Evolutionary conservation across 305 asterid genomes (phyloP), one percentile per base, ranked within the genome.

Genomic region (Rubia tinctorum): DNA sequence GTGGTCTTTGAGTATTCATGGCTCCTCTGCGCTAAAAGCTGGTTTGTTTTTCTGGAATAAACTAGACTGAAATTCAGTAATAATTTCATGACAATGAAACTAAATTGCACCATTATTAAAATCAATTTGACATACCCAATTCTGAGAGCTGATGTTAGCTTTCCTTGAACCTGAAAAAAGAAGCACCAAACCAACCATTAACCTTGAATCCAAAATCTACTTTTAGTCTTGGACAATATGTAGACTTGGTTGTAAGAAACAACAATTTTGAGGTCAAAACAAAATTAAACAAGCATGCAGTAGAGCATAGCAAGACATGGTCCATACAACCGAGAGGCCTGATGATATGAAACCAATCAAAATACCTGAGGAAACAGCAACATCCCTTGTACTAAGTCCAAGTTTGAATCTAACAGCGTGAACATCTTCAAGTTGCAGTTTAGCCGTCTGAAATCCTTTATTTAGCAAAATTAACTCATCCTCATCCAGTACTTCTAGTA

Each of bases 401-500:
- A 20, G 55, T 43, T 43, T 42, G 55, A 66, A 42, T 22, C 71
- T 66, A 15, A 8, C 18, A 8, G 9, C 20, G n/a, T 42, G 8
- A 40, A 66, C 56, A 66, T 66, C 55, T n/a, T 43, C 37, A 51
- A 20, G n/a, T 51, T 10, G 73, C 73, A 53, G 17, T 23, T 79
- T 78, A 39, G 42, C 73, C 23, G 66, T 68, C 40, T 76, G 59
- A 18, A 82, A 71, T 15, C 90, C 95, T 69, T 77, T 80, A 82
- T 86, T 89, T 34, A 86, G 68, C 75, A 63, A 72, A 18, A 84
- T 86, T 42, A 91, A 78, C 73, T 91, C 97, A 71, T 86, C 88
- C 17, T 79, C 79, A 72, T 91, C 91, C 12, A 91, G 78, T 67
- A 91, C 88, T 71, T 96, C 96, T 91, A 76, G 70, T 22, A 7